A percentile compares a stretch with the other conserved stretches of the same genome.
Evolutionary conservation across 495 filamentous ascomycete genomes (phyloP).

Genomic region (Choiromyces venosus): DNA sequence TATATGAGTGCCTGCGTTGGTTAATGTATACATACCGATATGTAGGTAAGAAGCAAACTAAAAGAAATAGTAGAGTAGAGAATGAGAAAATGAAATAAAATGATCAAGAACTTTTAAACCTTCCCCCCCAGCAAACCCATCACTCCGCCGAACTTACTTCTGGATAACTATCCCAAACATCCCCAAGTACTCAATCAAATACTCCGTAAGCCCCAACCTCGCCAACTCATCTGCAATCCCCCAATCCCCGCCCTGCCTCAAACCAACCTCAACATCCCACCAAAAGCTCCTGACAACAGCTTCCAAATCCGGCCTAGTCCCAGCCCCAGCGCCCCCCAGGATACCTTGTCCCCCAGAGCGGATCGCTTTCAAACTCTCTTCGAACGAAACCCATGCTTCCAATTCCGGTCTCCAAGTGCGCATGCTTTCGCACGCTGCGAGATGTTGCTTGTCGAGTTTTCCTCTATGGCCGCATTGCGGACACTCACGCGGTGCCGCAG

Average conservation of each 20-base stretch:
- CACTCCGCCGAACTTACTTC: neutral
- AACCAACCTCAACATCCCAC: neutral
- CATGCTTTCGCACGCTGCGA: slow-evolving; percentile 3
- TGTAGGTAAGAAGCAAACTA: neutral
- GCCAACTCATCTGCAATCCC: slow-evolving; percentile 29
- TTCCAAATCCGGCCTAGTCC: slow-evolving; percentile 10
- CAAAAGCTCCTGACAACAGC: slow-evolving; percentile 10
- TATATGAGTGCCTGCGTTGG: too few relatives aligned
- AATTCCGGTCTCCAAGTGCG: slow-evolving; percentile 7
- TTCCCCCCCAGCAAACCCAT: neutral
- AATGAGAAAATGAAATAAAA: neutral
- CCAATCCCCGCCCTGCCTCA: slow-evolving; percentile 6
- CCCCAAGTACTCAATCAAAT: slow-evolving; percentile 18
- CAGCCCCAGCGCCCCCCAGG: too few relatives aligned
- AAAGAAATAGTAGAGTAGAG: neutral
- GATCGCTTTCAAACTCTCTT: slow-evolving; percentile 2
- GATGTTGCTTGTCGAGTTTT: slow-evolving; percentile 16
- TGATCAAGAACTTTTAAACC: neutral
- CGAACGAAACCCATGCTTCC: slow-evolving; percentile 5
- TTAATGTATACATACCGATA: too few relatives aligned
- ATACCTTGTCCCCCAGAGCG: too few relatives aligned
- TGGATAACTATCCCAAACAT: slow-evolving; percentile 13
- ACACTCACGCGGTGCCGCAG: neutral
- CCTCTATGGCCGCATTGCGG: slow-evolving; percentile 5
- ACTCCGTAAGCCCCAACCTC: slow-evolving; percentile 17